Conservation (phyloP, 345 rosid species). For the Clausena lansium region DNA sequence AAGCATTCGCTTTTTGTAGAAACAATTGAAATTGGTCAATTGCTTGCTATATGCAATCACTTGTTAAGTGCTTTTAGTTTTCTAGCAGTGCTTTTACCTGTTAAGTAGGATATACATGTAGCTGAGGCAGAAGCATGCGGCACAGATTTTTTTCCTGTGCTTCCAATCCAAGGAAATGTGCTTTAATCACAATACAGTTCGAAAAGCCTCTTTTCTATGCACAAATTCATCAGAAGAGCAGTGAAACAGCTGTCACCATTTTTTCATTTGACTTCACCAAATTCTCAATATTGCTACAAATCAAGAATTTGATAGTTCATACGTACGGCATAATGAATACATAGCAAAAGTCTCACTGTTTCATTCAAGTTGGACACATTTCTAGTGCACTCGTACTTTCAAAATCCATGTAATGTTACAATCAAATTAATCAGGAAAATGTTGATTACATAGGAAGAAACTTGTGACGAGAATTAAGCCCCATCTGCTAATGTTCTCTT, state of each 20-base stretch:
- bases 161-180: neutral
- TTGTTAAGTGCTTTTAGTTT: too few species aligned
- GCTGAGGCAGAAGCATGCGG: neutral
- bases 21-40: too few species aligned
- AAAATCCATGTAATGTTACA: constrained; percentile 1
- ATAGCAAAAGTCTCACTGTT: neutral
- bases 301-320: neutral
- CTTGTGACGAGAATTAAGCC: constrained; percentile 26
- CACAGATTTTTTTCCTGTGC: neutral
- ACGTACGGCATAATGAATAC: neutral
- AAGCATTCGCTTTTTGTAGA: too few species aligned
- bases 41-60: too few species aligned
- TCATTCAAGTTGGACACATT: neutral
- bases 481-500: constrained; percentile 82
- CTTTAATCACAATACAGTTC: neutral
- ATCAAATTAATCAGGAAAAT: neutral
- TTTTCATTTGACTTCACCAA: neutral
- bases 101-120: neutral
- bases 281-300: neutral
- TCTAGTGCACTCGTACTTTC: neutral
- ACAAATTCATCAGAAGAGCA: neutral
- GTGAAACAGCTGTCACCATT: neutral
- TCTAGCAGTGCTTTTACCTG: neutral
- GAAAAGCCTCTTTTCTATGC: neutral
- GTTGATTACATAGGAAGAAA: neutral